phyloP scores from a whole-genome alignment of 768 basidiomycete genomes.

The Amanita molliuscula region DNA sequence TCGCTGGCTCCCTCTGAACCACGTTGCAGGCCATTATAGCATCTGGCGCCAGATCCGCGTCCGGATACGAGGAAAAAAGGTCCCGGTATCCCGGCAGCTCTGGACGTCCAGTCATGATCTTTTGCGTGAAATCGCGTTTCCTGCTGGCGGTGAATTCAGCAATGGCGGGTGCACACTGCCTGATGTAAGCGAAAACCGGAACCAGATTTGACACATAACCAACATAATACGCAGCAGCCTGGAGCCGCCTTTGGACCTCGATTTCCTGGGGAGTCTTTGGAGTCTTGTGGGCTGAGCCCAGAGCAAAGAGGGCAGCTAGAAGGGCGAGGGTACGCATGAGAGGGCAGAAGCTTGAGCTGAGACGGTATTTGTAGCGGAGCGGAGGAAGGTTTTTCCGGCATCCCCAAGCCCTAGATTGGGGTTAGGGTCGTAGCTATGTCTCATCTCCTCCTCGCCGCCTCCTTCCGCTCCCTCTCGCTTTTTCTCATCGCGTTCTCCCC shows the following conservation, averaged over 20 bases:
- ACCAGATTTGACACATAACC: constrained; percentile 9
- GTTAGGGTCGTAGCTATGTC: background rate
- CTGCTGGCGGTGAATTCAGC: constrained; percentile 40
- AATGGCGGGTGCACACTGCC: constrained; percentile 41
- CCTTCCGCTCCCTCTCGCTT: constrained; percentile 41
- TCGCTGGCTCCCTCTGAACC: constrained; percentile 29
- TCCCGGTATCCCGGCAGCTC: constrained; percentile 28
- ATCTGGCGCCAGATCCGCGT: constrained; percentile 14
- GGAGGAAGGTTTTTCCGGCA: constrained; percentile 1
- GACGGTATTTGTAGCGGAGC: background rate
- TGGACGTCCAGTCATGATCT: constrained; percentile 29
- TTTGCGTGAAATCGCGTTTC: constrained; percentile 36
- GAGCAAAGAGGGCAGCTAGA: background rate
- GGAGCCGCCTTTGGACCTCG: constrained; percentile 36
- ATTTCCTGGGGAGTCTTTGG: constrained; percentile 35
- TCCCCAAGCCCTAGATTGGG: background rate
- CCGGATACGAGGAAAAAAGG: constrained; percentile 31
- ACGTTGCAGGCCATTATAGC: constrained; percentile 34
- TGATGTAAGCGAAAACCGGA: background rate
- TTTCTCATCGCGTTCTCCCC: constrained; percentile 41
- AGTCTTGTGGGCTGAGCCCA: constrained; percentile 27
- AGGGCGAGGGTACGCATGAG: background rate
- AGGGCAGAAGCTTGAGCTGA: background rate
- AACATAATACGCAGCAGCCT: constrained; percentile 44
- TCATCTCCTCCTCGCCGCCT: constrained; percentile 32